Percentiles rank a stretch among this genome's conserved stretches.
These are phyloP conservation scores for Martensiomyces pterosporus DNA, from an alignment of 192 early-diverging fungal species.

Conservation along the genomic window DNA sequence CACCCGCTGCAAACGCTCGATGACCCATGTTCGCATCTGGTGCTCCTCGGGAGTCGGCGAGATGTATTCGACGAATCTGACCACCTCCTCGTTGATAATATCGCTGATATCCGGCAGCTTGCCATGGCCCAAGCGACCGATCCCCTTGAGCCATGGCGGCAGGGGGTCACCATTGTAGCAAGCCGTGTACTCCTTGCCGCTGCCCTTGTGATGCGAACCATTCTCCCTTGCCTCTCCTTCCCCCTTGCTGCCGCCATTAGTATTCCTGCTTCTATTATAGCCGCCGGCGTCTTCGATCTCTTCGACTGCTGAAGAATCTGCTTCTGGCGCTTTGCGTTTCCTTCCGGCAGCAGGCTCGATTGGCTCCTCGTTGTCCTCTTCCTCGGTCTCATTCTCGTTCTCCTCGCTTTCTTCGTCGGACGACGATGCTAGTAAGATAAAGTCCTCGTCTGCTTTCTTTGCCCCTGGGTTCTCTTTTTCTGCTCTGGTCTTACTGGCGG, in stretches of 20 bases:
- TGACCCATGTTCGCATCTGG: conserved; percentile 64
- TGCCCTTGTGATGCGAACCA: neutral
- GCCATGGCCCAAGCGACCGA: conserved; percentile 26
- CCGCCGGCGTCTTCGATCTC: too few species aligned
- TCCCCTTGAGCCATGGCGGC: conserved; percentile 44
- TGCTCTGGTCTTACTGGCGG: too few species aligned
- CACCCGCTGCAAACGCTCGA: conserved; percentile 57
- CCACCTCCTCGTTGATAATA: conserved; percentile 62
- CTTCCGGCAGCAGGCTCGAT: too few species aligned
- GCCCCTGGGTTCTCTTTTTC: conserved; percentile 1
- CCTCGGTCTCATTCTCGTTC: conserved; percentile 3
- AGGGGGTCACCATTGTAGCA: conserved; percentile 44
- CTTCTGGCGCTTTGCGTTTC: too few species aligned
- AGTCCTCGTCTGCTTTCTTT: conserved; percentile 12
- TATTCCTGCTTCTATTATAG: too few species aligned
- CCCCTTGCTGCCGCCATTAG: conserved; percentile 8
- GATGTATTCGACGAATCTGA: conserved; percentile 73
- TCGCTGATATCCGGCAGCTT: conserved; percentile 38
- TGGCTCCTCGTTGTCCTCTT: too few species aligned
- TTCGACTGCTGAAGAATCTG: too few species aligned
- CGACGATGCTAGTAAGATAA: conserved; percentile 16
- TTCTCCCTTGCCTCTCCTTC: conserved; percentile 5
- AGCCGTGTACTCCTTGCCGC: conserved; percentile 5
- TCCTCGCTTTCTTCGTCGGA: conserved; percentile 13
- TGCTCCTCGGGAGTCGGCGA: conserved; percentile 80